A percentile compares a stretch with the other conserved stretches of the same genome.
These are phyloP conservation scores for Exophiala phaeomuriformis DNA, from an alignment of 2,329 filamentous ascomycete genomes.

Conservation along the genomic window DNA sequence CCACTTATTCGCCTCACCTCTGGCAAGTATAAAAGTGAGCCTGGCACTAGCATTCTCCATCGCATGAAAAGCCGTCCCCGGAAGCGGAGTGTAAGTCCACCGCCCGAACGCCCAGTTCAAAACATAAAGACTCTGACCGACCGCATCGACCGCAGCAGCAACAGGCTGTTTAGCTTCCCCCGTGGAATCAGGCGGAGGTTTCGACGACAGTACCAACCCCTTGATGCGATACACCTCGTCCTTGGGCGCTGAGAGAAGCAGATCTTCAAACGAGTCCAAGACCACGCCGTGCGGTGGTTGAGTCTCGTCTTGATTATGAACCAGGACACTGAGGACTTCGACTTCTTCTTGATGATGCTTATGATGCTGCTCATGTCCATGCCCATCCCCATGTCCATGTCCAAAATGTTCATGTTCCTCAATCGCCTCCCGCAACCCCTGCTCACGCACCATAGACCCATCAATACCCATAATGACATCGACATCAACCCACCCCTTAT, in stretches of 20 bases:
- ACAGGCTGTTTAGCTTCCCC: constrained; percentile 33
- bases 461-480: constrained; percentile 83
- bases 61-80: constrained; percentile 30
- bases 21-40: constrained; percentile 43
- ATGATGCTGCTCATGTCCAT: constrained; percentile 30
- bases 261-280: constrained; percentile 52
- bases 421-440: constrained; percentile 32
- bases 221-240: constrained; percentile 97
- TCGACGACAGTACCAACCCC: constrained; percentile 47
- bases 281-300: constrained; percentile 36
- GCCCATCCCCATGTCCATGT: neutral
- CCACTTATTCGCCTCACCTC: constrained; percentile 44
- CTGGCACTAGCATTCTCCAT: constrained; percentile 31
- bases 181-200: constrained; percentile 42
- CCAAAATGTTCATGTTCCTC: constrained; percentile 3
- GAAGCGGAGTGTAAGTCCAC: constrained; percentile 75
- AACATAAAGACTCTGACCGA: constrained; percentile 59
- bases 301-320: constrained; percentile 38
- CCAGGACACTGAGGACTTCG: constrained; percentile 78
- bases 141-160: constrained; percentile 26
- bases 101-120: constrained; percentile 97
- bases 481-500: constrained; percentile 68
- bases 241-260: constrained; percentile 69
- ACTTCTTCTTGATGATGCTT: constrained; percentile 72
- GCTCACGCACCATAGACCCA: constrained; percentile 54